Evolutionary conservation across 2,329 filamentous ascomycete genomes (phyloP).

Genomic region (Neurospora crassa): DNA sequence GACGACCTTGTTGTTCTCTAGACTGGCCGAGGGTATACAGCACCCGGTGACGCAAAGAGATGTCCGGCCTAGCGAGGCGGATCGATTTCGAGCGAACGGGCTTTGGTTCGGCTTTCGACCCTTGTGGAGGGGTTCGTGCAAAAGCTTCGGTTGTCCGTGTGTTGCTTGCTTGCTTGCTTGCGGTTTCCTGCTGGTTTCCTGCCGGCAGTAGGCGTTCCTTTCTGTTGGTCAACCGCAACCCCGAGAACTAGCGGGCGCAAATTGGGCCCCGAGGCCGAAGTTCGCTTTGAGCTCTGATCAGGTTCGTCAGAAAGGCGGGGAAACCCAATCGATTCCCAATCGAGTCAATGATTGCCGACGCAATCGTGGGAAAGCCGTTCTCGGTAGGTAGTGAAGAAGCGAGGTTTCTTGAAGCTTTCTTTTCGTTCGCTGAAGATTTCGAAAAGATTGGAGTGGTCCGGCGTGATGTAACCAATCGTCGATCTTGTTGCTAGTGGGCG

Average conservation of each 20-base stretch:
- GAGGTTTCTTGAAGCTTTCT: neutral
- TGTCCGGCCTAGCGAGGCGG: neutral
- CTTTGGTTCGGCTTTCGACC: neutral
- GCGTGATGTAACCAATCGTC: neutral
- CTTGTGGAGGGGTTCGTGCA: neutral
- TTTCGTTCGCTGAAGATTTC: neutral
- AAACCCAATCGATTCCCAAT: neutral
- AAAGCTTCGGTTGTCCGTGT: neutral
- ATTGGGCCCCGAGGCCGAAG: neutral
- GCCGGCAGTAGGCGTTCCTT: neutral
- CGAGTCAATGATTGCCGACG: neutral
- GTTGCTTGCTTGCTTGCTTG: neutral
- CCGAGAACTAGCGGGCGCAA: neutral
- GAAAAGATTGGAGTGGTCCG: neutral
- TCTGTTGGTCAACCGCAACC: neutral
- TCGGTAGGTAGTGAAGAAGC: neutral
- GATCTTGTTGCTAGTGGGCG: neutral
- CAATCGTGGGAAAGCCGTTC: neutral
- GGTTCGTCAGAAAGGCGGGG: neutral
- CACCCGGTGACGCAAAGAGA: neutral
- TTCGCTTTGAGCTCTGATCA: neutral
- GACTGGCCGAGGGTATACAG: neutral
- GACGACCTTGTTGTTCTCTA: neutral
- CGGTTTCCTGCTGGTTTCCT: conserved; percentile 10
- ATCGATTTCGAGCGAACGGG: neutral